These are phyloP conservation scores for Brassica juncea DNA, from an alignment of 345 rosid genomes.

Conservation along the genomic window DNA sequence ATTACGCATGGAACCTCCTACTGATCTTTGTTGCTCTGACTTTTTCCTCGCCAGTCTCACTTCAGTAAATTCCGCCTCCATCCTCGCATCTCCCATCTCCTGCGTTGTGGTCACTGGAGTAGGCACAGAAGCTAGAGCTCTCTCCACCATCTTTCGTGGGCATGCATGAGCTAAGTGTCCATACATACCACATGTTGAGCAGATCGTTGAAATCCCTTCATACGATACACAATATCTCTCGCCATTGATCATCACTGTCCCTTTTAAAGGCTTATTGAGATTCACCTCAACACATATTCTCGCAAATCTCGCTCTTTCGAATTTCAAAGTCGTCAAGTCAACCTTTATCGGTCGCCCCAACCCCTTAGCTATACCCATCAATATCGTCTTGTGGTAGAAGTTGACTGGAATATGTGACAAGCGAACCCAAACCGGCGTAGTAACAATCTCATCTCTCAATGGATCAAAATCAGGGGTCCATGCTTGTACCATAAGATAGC, in stretches of 20 bases:
- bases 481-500: neutral
- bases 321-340: neutral
- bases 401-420: neutral
- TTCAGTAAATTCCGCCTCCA: no score
- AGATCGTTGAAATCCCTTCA: neutral
- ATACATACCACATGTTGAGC: neutral
- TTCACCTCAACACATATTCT: neutral
- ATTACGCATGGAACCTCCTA: no score
- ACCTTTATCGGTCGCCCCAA: neutral
- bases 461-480: neutral
- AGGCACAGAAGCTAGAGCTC: neutral
- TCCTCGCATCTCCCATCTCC: no score
- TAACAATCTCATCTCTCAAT: neutral
- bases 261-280: neutral
- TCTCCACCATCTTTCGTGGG: neutral
- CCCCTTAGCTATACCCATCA: neutral
- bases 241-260: neutral
- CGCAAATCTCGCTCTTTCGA: neutral
- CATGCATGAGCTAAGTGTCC: neutral
- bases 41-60: no score
- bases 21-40: no score
- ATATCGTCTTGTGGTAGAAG: neutral
- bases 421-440: neutral
- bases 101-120: no score
- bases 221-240: neutral